Percentiles rank a stretch among this genome's conserved stretches.
phyloP scores from a whole-genome alignment of 2,329 filamentous ascomycete species.

The Verticillium tricorpus region DNA sequence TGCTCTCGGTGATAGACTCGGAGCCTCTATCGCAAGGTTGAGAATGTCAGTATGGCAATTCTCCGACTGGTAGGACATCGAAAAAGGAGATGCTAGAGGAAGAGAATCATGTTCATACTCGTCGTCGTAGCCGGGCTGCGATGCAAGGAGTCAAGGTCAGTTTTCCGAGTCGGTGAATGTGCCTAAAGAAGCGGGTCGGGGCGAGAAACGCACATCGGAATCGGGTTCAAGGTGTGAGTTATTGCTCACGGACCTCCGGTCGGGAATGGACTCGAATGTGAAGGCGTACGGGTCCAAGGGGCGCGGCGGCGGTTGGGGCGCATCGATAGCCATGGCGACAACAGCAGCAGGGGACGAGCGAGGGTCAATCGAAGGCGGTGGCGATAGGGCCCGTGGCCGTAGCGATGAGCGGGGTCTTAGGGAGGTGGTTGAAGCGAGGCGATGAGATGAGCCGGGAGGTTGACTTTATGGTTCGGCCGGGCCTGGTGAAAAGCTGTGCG shows the following conservation, averaged over 20 bases:
- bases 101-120: background rate
- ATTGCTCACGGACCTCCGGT: slow-evolving; percentile 13
- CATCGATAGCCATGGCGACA: background rate
- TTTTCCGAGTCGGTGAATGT: background rate
- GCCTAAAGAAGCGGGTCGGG: background rate
- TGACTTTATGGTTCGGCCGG: background rate
- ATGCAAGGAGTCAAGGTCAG: background rate
- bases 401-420: slow-evolving; percentile 12
- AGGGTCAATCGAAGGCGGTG: background rate
- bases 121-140: background rate
- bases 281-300: slow-evolving; percentile 11
- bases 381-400: background rate
- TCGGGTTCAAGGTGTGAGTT: slow-evolving; percentile 11
- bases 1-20: slow-evolving; percentile 34
- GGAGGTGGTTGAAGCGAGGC: background rate
- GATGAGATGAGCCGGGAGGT: background rate
- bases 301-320: slow-evolving; percentile 7
- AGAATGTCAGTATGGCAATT: background rate
- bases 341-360: slow-evolving; percentile 6
- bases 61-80: background rate
- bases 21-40: slow-evolving; percentile 17
- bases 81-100: background rate
- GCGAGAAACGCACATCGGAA: slow-evolving; percentile 9
- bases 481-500: background rate
- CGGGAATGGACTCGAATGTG: slow-evolving; percentile 13